phyloP scores from a whole-genome alignment of 257 asterid genomes.

The Gentiana straminea region DNA sequence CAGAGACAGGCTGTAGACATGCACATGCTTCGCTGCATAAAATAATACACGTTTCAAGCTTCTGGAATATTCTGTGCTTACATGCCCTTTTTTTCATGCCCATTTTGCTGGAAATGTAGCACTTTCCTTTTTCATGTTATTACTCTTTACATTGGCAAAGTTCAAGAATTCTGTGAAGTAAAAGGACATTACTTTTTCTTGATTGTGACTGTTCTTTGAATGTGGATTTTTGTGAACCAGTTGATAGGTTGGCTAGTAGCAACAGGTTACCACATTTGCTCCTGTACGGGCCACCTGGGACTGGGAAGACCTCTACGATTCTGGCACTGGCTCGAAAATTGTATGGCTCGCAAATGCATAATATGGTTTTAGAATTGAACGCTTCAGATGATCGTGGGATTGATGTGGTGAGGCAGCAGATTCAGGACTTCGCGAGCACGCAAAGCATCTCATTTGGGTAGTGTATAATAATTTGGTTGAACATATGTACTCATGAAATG shows the following conservation, averaged over 20 bases:
- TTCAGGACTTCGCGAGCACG: conserved; percentile 98
- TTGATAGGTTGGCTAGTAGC: conserved; percentile 85
- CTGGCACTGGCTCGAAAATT: conserved; percentile 89
- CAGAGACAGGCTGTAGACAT: too few species aligned
- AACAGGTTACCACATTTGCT: conserved; percentile 86
- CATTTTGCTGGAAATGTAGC: too few species aligned
- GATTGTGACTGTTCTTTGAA: neutral
- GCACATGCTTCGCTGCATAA: too few species aligned
- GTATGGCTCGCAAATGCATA: conserved; percentile 69
- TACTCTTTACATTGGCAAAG: too few species aligned
- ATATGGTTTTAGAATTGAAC: conserved; percentile 92
- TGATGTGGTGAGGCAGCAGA: conserved; percentile 92
- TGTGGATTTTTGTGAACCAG: conserved; percentile 31
- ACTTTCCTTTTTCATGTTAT: too few species aligned
- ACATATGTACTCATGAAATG: neutral
- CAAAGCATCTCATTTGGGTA: conserved; percentile 95
- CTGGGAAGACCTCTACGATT: conserved; percentile 94
- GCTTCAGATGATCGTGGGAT: conserved; percentile 98
- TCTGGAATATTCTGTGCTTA: too few species aligned
- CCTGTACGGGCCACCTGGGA: conserved; percentile 97
- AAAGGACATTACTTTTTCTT: too few species aligned
- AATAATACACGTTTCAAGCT: too few species aligned
- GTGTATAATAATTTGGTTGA: neutral
- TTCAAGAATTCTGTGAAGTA: too few species aligned
- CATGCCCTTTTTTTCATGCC: too few species aligned